A percentile compares a stretch with the other conserved stretches of the same genome.
These are phyloP conservation scores for Mycena indigotica DNA, from an alignment of 768 basidiomycete species.

Conservation along the genomic window DNA sequence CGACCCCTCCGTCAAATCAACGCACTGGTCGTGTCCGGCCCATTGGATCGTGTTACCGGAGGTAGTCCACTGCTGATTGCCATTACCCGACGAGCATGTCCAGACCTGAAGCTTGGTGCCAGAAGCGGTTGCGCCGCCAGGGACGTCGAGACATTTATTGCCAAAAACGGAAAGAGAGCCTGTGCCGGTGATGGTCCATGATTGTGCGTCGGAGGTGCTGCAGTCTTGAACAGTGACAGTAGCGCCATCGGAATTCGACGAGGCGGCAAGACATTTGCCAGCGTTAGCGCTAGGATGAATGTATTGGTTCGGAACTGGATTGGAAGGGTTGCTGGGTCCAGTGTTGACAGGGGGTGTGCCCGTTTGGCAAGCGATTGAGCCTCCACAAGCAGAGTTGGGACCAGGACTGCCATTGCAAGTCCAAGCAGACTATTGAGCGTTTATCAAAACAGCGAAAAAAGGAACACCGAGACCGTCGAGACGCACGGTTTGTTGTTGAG, in stretches of 20 bases:
- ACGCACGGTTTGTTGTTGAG: slow-evolving; percentile 14
- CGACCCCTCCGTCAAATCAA: slow-evolving; percentile 9
- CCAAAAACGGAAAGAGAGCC: background rate
- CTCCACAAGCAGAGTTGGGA: slow-evolving; percentile 13
- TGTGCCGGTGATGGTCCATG: slow-evolving; percentile 7
- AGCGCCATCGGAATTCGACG: slow-evolving; percentile 11
- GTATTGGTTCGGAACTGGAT: background rate
- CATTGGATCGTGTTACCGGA: slow-evolving; percentile 9
- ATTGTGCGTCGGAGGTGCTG: slow-evolving; percentile 1
- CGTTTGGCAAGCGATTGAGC: slow-evolving; percentile 18
- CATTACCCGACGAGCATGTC: slow-evolving; percentile 3
- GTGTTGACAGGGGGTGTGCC: slow-evolving; percentile 13
- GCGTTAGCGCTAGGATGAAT: slow-evolving; percentile 3
- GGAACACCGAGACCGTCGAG: too few relatives aligned
- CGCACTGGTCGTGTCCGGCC: slow-evolving; percentile 1
- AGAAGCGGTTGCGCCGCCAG: background rate
- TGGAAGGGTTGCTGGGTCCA: background rate
- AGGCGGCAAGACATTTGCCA: slow-evolving; percentile 7
- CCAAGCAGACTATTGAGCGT: slow-evolving; percentile 17
- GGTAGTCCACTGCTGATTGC: slow-evolving; percentile 12
- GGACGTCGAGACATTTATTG: slow-evolving; percentile 1
- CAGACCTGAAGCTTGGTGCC: slow-evolving; percentile 8
- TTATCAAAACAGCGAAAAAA: too few relatives aligned
- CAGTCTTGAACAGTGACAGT: slow-evolving; percentile 10
- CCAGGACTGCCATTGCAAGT: slow-evolving; percentile 9